Evolutionary conservation across 169 alveolate species (phyloP).

Genomic region (Neospora caninum): DNA sequence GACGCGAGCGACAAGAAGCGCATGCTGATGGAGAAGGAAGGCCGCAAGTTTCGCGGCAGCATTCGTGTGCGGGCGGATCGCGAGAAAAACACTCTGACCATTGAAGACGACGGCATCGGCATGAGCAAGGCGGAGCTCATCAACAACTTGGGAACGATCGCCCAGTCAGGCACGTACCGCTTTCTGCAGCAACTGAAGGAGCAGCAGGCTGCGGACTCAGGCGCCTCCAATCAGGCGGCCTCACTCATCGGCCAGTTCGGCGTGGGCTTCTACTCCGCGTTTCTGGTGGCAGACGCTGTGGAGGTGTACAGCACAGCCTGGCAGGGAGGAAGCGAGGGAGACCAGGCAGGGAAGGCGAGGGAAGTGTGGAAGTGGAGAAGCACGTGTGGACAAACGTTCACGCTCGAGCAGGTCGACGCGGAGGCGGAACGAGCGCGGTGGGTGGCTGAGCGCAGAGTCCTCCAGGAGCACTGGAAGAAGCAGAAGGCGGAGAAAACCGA

Average conservation of each 20-base stretch:
- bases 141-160: slow-evolving; percentile 98
- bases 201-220: slow-evolving; percentile 64
- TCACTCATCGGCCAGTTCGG: slow-evolving; percentile 99
- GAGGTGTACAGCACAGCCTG: slow-evolving; percentile 92
- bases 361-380: slow-evolving; percentile 94
- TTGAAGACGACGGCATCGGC: slow-evolving; percentile 98
- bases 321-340: slow-evolving; percentile 42
- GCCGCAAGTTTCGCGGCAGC: slow-evolving; percentile 21
- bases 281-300: slow-evolving; percentile 98
- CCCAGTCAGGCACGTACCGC: slow-evolving; percentile 99
- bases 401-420: slow-evolving; percentile 36
- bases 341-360: slow-evolving; percentile 83
- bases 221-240: slow-evolving; percentile 65
- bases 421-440: slow-evolving; percentile 28
- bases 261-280: slow-evolving; percentile 99
- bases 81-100: slow-evolving; percentile 92
- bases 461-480: slow-evolving; percentile 8
- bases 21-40: slow-evolving; percentile 74
- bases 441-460: slow-evolving; percentile 8
- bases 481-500: not conserved
- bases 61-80: slow-evolving; percentile 76
- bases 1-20: slow-evolving; percentile 99
- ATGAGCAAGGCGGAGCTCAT: slow-evolving; percentile 98
- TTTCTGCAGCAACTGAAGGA: slow-evolving; percentile 96
- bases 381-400: slow-evolving; percentile 94